Evolutionary conservation across 371 early-diverging fungal species (phyloP).

Genomic region (Conidiobolus coronatus): DNA sequence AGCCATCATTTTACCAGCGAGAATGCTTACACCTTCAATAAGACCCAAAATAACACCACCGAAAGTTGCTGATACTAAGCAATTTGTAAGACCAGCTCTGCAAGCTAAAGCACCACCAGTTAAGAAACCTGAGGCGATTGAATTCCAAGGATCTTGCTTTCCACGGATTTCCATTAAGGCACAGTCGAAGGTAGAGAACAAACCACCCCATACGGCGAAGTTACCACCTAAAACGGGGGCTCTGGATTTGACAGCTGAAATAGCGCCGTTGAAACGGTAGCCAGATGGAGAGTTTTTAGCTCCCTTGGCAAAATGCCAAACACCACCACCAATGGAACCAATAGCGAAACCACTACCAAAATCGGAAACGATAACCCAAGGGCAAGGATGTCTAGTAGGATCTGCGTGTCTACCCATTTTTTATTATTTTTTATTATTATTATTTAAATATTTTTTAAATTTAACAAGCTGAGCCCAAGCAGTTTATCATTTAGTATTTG

Average conservation of each 20-base stretch:
- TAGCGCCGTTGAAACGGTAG: conserved; percentile 66
- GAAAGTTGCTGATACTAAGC: conserved; percentile 61
- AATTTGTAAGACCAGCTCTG: conserved; percentile 67
- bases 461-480: too few relatives aligned
- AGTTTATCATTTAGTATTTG: too few relatives aligned
- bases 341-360: conserved; percentile 89
- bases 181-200: conserved; percentile 92
- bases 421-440: neutral
- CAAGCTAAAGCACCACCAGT: conserved; percentile 88
- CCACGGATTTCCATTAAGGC: conserved; percentile 68
- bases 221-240: conserved; percentile 90
- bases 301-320: conserved; percentile 92
- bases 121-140: conserved; percentile 72
- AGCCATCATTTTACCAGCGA: conserved; percentile 23
- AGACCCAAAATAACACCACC: conserved; percentile 80
- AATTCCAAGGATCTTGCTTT: conserved; percentile 94
- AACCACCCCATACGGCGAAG: conserved; percentile 96
- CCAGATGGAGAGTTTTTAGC: conserved; percentile 89
- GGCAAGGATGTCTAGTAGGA: conserved; percentile 18
- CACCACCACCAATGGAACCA: conserved; percentile 89
- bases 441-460: too few relatives aligned
- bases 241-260: conserved; percentile 76
- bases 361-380: conserved; percentile 91
- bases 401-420: conserved; percentile 3
- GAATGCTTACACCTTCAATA: conserved; percentile 84